These are phyloP conservation scores for Parietichytrium sp. DNA, from an alignment of 108 stramenopile genomes.

Conservation along the genomic window DNA sequence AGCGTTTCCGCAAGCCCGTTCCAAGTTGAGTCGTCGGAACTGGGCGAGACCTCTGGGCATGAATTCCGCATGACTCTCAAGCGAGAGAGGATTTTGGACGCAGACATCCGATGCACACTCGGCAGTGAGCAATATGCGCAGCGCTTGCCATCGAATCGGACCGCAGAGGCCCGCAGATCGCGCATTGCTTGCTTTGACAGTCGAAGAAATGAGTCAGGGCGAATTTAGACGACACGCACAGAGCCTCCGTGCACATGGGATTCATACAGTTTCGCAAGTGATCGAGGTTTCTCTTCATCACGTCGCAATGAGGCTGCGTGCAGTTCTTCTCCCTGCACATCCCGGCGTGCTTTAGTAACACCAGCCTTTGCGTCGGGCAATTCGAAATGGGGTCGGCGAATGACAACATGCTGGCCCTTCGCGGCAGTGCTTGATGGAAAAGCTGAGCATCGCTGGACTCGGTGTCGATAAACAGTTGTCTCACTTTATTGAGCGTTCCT, in stretches of 20 bases:
- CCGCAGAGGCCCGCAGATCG: not conserved
- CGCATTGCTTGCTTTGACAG: not conserved
- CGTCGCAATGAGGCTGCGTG: not conserved
- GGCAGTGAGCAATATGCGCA: too few species aligned
- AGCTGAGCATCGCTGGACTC: too few species aligned
- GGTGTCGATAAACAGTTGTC: too few species aligned
- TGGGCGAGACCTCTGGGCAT: too few species aligned
- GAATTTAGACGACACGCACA: not conserved
- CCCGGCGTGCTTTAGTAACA: not conserved
- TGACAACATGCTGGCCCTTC: not conserved
- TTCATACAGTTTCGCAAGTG: not conserved
- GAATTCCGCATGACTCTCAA: too few species aligned
- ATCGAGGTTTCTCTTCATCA: slow-evolving; percentile 12
- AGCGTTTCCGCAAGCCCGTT: too few species aligned
- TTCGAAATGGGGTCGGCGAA: not conserved
- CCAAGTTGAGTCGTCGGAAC: too few species aligned
- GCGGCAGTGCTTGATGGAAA: not conserved
- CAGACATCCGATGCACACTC: too few species aligned
- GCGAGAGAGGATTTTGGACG: too few species aligned
- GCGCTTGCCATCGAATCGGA: not conserved
- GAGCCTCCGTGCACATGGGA: not conserved
- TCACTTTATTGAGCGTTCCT: too few species aligned
- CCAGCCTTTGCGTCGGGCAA: not conserved
- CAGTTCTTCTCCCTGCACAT: not conserved
- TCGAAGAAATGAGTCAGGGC: not conserved